Conservation (phyloP, 768 basidiomycete species). For the Boletellus ananas region DNA sequence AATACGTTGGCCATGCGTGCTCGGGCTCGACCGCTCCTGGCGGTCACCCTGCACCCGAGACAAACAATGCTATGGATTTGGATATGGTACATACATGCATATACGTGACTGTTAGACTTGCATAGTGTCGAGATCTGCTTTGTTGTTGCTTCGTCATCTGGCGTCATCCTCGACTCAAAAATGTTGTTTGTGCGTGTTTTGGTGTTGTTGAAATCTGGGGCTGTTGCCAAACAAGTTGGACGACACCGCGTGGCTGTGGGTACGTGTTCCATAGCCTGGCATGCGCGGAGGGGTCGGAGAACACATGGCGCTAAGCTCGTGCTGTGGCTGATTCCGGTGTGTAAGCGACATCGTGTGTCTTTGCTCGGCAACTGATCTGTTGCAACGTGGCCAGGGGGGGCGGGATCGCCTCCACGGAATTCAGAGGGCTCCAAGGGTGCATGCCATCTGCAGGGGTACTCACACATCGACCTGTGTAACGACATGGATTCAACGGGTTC, state of each 20-base stretch:
- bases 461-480: no score
- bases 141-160: neutral
- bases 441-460: no score
- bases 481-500: no score
- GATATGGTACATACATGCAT: slow-evolving; percentile 14
- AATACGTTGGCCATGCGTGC: neutral
- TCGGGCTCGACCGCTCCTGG: neutral
- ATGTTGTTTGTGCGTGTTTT: slow-evolving; percentile 13
- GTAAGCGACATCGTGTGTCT: no score
- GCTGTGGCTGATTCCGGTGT: no score
- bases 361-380: no score
- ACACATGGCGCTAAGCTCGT: neutral
- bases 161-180: no score
- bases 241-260: neutral
- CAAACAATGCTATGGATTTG: slow-evolving; percentile 17
- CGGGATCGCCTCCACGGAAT: no score
- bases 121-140: neutral
- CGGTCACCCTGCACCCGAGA: neutral
- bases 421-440: no score
- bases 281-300: no score
- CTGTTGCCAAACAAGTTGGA: slow-evolving; percentile 8
- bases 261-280: neutral
- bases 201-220: slow-evolving; percentile 11
- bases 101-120: neutral
- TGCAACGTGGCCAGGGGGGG: no score